A percentile compares a stretch with the other conserved stretches of the same genome.
Evolutionary conservation across 345 rosid genomes (phyloP).

Genomic region (Populus ilicifolia): DNA sequence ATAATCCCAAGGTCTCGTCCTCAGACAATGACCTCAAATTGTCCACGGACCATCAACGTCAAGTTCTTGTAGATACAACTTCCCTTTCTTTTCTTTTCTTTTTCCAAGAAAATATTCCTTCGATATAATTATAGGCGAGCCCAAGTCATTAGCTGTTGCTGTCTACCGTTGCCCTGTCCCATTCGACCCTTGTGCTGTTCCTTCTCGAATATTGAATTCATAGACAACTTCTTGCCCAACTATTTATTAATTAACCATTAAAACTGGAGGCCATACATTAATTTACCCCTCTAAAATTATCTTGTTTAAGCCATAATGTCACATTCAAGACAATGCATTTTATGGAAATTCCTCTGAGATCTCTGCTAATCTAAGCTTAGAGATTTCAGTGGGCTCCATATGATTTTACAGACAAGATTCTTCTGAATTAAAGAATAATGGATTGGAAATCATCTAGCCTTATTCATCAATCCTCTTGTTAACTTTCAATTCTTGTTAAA

Average conservation of each 20-base stretch:
- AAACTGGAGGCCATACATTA: conserved; percentile 24
- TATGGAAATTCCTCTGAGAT: neutral
- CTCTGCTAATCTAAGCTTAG: neutral
- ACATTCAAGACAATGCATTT: neutral
- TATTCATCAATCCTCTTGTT: neutral
- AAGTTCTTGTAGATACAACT: too few relatives aligned
- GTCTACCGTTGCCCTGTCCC: conserved; percentile 44
- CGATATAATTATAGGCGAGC: conserved; percentile 3
- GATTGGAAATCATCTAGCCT: neutral
- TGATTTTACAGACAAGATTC: neutral
- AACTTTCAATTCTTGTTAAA: neutral
- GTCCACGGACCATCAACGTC: too few relatives aligned
- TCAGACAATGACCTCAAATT: too few relatives aligned
- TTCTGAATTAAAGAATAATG: neutral
- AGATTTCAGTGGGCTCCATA: neutral
- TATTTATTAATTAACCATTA: conserved; percentile 2
- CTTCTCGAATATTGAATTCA: conserved; percentile 14
- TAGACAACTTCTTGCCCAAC: conserved; percentile 20
- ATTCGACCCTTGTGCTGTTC: neutral
- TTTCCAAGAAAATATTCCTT: neutral
- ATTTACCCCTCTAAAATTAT: neutral
- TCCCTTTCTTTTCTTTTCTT: neutral
- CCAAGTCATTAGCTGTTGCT: neutral
- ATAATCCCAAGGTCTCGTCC: too few relatives aligned
- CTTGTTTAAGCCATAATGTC: neutral